Base-by-base conservation (phyloP, 805 yeast species). In the Komagataella pastoris region DNA sequence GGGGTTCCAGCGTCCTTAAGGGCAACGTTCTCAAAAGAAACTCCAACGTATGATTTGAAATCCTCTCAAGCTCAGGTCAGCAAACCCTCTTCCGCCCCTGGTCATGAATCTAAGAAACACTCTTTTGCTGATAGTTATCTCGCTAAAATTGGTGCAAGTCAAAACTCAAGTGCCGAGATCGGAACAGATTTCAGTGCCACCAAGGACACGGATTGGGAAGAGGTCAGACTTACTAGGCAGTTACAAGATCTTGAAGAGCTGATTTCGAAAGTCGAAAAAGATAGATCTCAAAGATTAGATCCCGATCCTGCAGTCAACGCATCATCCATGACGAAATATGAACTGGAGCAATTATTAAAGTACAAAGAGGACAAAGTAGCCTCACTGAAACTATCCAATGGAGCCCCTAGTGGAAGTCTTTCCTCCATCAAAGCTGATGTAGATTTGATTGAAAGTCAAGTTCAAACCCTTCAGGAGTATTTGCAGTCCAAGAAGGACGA, bases 1-100 rank as follows among this genome's bases (percentile, higher is more conserved):
- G 83, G 89, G n/a, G 89, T 93, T n/a, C 99, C 99, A 17, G 86
- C 90, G 1, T 81, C 93, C 5, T 71, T 93, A 56, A 76, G 96
- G 47, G 97, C 97, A 14, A 87, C 97, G 0, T 91, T 90, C 65
- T 85, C 87, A 46, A 88, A 88, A 68, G 90, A 86, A 57, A 76
- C 76, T 36, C 93, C 95, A 14, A 82, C 80, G 53, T 88, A 84
- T 62, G 81, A 83, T 58, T 56, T 83, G 40, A 73, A 72, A 24
- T 77, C 86, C 3, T 69, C 69, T 48, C 84, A 80, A 59, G 76
- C 78, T 2, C 54, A 53, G 54, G 50, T 18, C 50, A 14, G 45
- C 50, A 17, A 59, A 55, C 51, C 58, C 64, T 17, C 23, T 44
- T 44, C 47, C 17, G 40, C 14, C 40, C 14, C 40, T 30, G 40